Base-by-base conservation (phyloP, 768 basidiomycete species). In the Naganishia onofrii region DNA sequence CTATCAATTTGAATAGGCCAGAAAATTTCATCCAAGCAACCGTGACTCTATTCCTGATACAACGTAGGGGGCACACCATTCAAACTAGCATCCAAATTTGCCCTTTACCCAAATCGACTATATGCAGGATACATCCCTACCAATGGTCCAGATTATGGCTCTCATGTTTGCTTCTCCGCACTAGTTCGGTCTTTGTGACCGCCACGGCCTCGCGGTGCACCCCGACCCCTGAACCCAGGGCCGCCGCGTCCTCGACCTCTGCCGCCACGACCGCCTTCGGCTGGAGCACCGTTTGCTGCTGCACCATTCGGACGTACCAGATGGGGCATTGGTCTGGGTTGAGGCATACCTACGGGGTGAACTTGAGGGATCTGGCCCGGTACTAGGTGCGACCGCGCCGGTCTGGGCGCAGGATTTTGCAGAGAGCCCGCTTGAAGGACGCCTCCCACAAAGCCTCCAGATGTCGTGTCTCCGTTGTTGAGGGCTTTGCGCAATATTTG, bases 401-500 rank as follows among this genome's bases (percentile, higher is more conserved):
- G 67, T n/a, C 31, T 56, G 23, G 67, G 36, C 29, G 42, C 67
- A 48, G 65, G 17, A 42, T 56, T 31, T 55, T 10, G 32, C 8
- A 26, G 34, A 3, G 26, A 10, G 7, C 19, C 46, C 56, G 56
- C 21, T 51, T 21, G 42, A 13, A 63, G 31, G 44, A 31, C 56
- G 31, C 68, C 36, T 5, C 46, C 58, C 13, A 53, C 52, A 26
- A 65, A 54, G 19, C 31, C 60, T 21, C 52, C 60, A 9, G 44
- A n/a, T 19, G 48, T 60, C 2, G 38, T 36, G 29, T 70, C 64
- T n/a, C 34, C 68, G 19, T 48, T 51, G 19, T 48, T 51, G 21
- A 73, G 57, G 3, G 64, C 72, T 23, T 64, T 51, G 10, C 53
- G 58, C 26, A 73, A 32, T 7, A 55, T 63, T 19, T 70, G 56